These are phyloP conservation scores for Neurospora crassa DNA, from an alignment of 2,329 filamentous ascomycete genomes.

Conservation along the genomic window DNA sequence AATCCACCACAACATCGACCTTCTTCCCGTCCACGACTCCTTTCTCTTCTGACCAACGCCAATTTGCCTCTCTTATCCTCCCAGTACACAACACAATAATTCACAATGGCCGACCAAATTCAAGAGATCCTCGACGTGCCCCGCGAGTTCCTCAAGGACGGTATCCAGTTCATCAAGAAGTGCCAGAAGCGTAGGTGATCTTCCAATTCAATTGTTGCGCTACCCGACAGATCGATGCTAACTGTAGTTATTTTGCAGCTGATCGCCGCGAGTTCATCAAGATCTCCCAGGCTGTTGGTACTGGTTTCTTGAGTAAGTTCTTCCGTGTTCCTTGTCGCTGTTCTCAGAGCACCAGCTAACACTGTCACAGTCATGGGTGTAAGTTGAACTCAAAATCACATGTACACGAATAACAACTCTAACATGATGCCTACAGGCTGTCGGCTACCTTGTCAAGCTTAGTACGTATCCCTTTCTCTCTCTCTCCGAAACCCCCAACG, in stretches of 20 bases:
- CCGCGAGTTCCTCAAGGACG: slow-evolving; percentile 54
- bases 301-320: slow-evolving; percentile 47
- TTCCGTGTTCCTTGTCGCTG: not conserved
- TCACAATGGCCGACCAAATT: slow-evolving; percentile 55
- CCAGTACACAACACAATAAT: slow-evolving; percentile 2
- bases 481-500: not conserved
- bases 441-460: slow-evolving; percentile 62
- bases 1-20: not conserved
- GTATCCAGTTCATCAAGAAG: slow-evolving; percentile 52
- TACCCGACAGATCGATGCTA: slow-evolving; percentile 4
- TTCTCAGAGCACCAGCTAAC: slow-evolving; percentile 3
- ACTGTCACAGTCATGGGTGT: slow-evolving; percentile 45
- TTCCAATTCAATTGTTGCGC: not conserved
- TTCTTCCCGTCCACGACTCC: not conserved
- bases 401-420: not conserved
- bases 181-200: slow-evolving; percentile 48
- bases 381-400: not conserved
- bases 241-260: slow-evolving; percentile 13
- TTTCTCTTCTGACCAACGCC: not conserved
- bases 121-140: slow-evolving; percentile 64
- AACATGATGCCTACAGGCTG: slow-evolving; percentile 25
- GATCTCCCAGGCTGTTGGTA: slow-evolving; percentile 48
- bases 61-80: not conserved
- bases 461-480: slow-evolving; percentile 30
- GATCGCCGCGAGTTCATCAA: slow-evolving; percentile 39